Percentiles rank a stretch among this genome's conserved stretches.
phyloP scores from a whole-genome alignment of 2,329 filamentous ascomycete species.

The Lasiodiplodia citricola region DNA sequence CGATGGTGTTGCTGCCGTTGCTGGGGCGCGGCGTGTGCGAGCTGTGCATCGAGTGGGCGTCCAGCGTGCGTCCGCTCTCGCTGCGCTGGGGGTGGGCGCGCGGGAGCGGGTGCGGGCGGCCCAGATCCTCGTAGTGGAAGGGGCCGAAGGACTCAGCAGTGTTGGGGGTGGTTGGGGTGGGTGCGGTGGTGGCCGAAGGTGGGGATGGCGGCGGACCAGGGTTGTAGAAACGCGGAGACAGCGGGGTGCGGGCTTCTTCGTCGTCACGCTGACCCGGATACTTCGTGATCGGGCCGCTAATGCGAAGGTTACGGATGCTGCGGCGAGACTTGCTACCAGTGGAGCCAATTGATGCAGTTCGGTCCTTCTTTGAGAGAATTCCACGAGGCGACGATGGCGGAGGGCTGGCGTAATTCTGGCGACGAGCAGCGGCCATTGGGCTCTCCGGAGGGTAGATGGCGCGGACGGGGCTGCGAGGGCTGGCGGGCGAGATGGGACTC shows the following conservation, averaged over 20 bases:
- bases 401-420: conserved; percentile 10
- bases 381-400: conserved; percentile 37
- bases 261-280: conserved; percentile 49
- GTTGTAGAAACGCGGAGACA: conserved; percentile 63
- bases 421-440: conserved; percentile 11
- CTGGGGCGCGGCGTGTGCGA: conserved; percentile 5
- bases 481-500: conserved; percentile 42
- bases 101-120: conserved; percentile 38
- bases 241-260: conserved; percentile 56
- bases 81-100: conserved; percentile 40
- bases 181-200: conserved; percentile 31
- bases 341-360: conserved; percentile 45
- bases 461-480: conserved; percentile 48
- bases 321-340: conserved; percentile 47
- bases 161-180: conserved; percentile 36
- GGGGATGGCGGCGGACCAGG: conserved; percentile 59
- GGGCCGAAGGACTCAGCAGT: conserved; percentile 38
- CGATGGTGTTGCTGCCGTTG: conserved; percentile 25
- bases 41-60: conserved; percentile 18
- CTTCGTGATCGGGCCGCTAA: conserved; percentile 60
- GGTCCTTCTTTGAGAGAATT: conserved; percentile 42
- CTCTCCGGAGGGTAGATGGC: conserved; percentile 54
- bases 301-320: conserved; percentile 61
- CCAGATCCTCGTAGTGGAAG: conserved; percentile 39
- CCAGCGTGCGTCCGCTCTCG: conserved; percentile 28